Conservation (phyloP, 495 filamentous ascomycete genomes). For the Trichoderma virens region DNA sequence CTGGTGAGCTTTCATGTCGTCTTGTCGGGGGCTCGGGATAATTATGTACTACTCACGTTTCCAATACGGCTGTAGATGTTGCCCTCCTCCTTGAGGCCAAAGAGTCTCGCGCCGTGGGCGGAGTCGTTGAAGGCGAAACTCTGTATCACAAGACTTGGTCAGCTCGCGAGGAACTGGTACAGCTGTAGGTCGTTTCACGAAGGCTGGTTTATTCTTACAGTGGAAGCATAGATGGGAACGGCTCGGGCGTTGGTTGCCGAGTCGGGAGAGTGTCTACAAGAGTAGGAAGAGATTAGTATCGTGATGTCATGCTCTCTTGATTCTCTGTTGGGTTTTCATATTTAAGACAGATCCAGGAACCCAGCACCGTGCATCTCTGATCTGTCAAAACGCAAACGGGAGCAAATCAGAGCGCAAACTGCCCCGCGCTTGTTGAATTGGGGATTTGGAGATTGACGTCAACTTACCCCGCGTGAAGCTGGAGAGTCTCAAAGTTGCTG, state of each 20-base stretch:
- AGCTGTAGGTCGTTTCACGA: not conserved
- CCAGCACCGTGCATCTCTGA: too few relatives aligned
- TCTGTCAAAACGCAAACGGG: too few relatives aligned
- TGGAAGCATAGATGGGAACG: conserved; percentile 93
- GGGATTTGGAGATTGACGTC: conserved; percentile 2
- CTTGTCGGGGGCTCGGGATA: not conserved
- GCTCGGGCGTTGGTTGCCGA: conserved; percentile 81
- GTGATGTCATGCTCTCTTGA: not conserved
- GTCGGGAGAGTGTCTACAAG: conserved; percentile 69
- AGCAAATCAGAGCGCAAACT: not conserved
- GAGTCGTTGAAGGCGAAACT: conserved; percentile 95
- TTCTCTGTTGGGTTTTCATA: not conserved
- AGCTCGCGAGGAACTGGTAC: not conserved
- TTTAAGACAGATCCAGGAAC: not conserved
- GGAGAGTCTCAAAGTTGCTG: conserved; percentile 82
- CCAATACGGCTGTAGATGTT: conserved; percentile 98
- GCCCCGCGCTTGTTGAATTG: not conserved
- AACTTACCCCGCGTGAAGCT: conserved; percentile 87
- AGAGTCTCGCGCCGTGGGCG: conserved; percentile 90
- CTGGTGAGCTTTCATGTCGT: not conserved
- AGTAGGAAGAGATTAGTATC: not conserved
- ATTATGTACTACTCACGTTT: conserved; percentile 51
- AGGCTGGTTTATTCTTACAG: conserved; percentile 43
- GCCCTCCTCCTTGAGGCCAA: conserved; percentile 95
- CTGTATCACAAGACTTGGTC: conserved; percentile 28